Evolutionary conservation across 1,139 yeast species (phyloP).

Genomic region (Debaryomyces psychrophilus): DNA sequence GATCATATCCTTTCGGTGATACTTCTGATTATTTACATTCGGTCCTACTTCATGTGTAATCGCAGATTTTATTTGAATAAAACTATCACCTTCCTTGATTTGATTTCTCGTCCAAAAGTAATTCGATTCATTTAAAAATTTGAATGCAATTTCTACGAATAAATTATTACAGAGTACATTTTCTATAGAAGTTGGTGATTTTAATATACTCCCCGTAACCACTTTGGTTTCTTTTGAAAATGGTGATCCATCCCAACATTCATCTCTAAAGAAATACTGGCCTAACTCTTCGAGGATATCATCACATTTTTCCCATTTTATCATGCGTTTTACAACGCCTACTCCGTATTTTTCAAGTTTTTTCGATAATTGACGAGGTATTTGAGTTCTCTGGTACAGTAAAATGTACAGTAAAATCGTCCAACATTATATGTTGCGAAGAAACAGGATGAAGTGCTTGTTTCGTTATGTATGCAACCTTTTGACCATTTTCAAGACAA

Average conservation of each 20-base stretch:
- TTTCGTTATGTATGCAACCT: not conserved
- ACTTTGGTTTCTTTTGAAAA: constrained; percentile 25
- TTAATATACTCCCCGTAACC: constrained; percentile 22
- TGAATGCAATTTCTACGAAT: constrained; percentile 17
- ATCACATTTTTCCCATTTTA: constrained; percentile 16
- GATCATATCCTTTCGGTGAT: constrained; percentile 27
- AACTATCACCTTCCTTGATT: constrained; percentile 21
- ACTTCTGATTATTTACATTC: constrained; percentile 23
- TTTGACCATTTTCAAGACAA: not conserved
- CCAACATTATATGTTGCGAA: not conserved
- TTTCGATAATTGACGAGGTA: constrained; percentile 13
- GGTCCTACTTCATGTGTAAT: constrained; percentile 32
- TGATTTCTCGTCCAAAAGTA: constrained; percentile 25
- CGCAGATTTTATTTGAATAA: constrained; percentile 25
- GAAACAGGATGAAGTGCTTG: not conserved
- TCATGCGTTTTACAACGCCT: constrained; percentile 21
- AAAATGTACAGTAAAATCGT: not conserved
- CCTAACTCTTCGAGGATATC: constrained; percentile 19
- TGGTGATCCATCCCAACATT: constrained; percentile 22
- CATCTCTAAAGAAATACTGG: constrained; percentile 22
- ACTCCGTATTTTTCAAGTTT: constrained; percentile 23
- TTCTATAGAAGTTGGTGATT: constrained; percentile 22
- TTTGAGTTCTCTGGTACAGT: not conserved
- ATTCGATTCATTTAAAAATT: constrained; percentile 20
- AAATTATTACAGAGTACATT: constrained; percentile 19